A percentile compares a stretch with the other conserved stretches of the same genome.
These are phyloP conservation scores for Pleodorina starrii DNA, from an alignment of 139 green algal genomes.

Conservation along the genomic window DNA sequence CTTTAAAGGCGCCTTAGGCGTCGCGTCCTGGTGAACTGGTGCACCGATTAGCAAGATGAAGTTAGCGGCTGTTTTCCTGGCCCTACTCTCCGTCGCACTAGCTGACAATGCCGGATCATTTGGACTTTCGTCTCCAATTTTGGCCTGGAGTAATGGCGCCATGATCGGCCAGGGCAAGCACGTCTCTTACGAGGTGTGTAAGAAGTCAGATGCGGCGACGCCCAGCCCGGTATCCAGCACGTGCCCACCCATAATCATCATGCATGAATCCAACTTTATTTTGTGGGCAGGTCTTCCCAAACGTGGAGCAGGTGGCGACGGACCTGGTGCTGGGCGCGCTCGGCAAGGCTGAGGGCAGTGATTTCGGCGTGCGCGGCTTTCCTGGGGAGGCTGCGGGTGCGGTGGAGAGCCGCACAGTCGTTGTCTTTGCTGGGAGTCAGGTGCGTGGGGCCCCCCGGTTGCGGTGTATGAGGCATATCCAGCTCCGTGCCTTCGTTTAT, in stretches of 20 bases:
- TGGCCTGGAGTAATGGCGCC: slow-evolving; percentile 45
- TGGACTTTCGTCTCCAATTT: slow-evolving; percentile 17
- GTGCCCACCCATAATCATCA: neutral
- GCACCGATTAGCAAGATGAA: slow-evolving; percentile 32
- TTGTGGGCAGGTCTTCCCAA: neutral
- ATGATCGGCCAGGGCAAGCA: slow-evolving; percentile 23
- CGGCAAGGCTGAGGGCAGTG: neutral
- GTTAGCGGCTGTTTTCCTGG: neutral
- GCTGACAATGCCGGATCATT: neutral
- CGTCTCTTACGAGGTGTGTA: slow-evolving; percentile 46
- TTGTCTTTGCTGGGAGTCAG: slow-evolving; percentile 42
- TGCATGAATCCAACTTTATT: neutral
- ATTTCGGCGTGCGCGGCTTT: neutral
- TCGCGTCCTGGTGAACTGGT: neutral
- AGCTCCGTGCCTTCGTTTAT: too few relatives aligned
- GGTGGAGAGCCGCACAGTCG: neutral
- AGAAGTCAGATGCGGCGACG: neutral
- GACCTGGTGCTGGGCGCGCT: slow-evolving; percentile 26
- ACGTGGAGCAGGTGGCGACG: slow-evolving; percentile 28
- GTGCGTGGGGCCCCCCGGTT: neutral
- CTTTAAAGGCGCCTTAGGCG: too few relatives aligned
- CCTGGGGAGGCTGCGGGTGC: too few relatives aligned
- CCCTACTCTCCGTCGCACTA: slow-evolving; percentile 2
- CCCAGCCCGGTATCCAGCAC: neutral
- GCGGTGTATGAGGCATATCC: too few relatives aligned